Conservation (phyloP, 768 basidiomycete species). For the Macrolepiota fuliginosa region DNA sequence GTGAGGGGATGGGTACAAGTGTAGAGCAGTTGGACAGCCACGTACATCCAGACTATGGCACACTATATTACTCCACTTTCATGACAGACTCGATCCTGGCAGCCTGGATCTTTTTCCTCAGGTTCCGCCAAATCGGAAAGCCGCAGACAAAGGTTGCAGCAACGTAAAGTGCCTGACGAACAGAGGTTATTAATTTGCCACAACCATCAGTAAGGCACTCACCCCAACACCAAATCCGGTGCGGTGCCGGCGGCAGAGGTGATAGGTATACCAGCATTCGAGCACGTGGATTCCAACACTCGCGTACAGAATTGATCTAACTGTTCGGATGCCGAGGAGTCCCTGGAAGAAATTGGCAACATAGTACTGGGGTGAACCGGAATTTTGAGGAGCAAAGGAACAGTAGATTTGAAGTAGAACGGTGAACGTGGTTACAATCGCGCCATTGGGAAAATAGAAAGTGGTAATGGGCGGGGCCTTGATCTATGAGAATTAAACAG, state of each 20-base stretch:
- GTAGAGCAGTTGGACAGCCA: background rate
- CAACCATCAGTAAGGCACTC: slow-evolving; percentile 14
- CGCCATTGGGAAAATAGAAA: slow-evolving; percentile 44
- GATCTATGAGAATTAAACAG: slow-evolving; percentile 35
- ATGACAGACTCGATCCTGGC: slow-evolving; percentile 78
- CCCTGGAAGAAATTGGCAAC: slow-evolving; percentile 31
- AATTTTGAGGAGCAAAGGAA: slow-evolving; percentile 21
- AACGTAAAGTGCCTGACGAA: slow-evolving; percentile 50
- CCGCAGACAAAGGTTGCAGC: slow-evolving; percentile 50
- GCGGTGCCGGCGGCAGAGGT: slow-evolving; percentile 46
- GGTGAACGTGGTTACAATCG: slow-evolving; percentile 21
- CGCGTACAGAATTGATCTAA: slow-evolving; percentile 33
- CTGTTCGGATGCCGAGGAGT: slow-evolving; percentile 24
- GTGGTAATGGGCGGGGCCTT: slow-evolving; percentile 58
- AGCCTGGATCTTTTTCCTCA: slow-evolving; percentile 58
- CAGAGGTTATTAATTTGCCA: background rate
- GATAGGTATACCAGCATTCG: slow-evolving; percentile 47
- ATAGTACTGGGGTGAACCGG: slow-evolving; percentile 25
- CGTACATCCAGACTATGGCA: slow-evolving; percentile 13
- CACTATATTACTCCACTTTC: slow-evolving; percentile 53
- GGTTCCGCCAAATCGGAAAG: slow-evolving; percentile 48
- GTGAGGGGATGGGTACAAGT: no score
- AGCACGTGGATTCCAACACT: slow-evolving; percentile 36
- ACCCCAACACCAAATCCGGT: slow-evolving; percentile 42
- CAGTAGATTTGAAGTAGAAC: slow-evolving; percentile 32